Percentiles rank a stretch among this genome's conserved stretches.
These are phyloP conservation scores for Haplographium delicatum DNA, from an alignment of 495 filamentous ascomycete genomes.

Conservation along the genomic window DNA sequence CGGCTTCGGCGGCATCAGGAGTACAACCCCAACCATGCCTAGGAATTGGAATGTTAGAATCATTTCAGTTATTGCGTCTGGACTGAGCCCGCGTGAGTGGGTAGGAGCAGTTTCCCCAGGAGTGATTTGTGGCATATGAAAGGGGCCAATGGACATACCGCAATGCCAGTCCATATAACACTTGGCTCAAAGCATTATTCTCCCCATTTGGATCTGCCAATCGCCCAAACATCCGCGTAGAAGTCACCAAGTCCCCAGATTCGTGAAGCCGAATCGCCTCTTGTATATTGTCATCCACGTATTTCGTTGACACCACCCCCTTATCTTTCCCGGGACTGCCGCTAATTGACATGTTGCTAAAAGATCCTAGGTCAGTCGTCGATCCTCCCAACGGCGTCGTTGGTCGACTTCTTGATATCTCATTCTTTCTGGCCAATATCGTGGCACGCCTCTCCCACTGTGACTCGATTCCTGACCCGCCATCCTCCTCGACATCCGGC, in stretches of 20 bases:
- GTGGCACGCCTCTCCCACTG: conserved; percentile 89
- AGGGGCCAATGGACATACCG: conserved; percentile 51
- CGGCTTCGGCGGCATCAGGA: conserved; percentile 63
- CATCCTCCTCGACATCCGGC: conserved; percentile 39
- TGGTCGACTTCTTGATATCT: conserved; percentile 24
- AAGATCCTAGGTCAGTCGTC: conserved; percentile 11
- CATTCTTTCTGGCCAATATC: conserved; percentile 67
- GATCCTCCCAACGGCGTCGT: conserved; percentile 11
- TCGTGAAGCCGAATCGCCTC: conserved; percentile 96
- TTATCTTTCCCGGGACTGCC: conserved; percentile 4
- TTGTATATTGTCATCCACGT: conserved; percentile 75
- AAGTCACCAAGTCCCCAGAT: conserved; percentile 63
- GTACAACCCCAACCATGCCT: conserved; percentile 93
- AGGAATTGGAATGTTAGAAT: conserved; percentile 14
- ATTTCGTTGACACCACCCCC: conserved; percentile 38
- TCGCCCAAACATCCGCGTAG: conserved; percentile 80
- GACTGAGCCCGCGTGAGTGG: background rate
- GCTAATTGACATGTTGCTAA: conserved; percentile 15
- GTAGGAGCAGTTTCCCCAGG: background rate
- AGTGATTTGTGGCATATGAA: background rate
- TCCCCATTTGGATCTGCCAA: conserved; percentile 80
- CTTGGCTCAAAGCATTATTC: conserved; percentile 92
- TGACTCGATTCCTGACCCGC: conserved; percentile 38
- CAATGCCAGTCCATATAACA: conserved; percentile 90
- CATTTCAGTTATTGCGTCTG: background rate